Evolutionary conservation across 164 flowering plant species (phyloP), one percentile per base, ranked within the genome.

Genomic region (Dillenia suffruticosa): DNA sequence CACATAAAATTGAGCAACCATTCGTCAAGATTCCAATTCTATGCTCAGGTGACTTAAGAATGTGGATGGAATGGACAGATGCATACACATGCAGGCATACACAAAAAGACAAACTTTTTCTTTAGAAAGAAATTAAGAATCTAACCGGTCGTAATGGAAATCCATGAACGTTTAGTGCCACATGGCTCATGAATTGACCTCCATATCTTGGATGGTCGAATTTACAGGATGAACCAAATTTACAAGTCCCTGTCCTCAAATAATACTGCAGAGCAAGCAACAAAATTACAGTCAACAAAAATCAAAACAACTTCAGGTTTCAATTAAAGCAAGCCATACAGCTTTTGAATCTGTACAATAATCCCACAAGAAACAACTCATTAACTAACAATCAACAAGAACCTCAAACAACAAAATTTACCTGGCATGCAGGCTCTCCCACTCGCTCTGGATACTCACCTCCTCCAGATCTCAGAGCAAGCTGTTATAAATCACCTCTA

Each of bases 371-470:
- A 5, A 32, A 5, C 40, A 32, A 32, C 40, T 32, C 40, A 32
- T 5, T 32, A 6, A 32, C 40, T 32, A 32, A 32, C 40, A 61
- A 56, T 48, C 19, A 69, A 32, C 40, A 32, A 32, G 40, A 32
- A 32, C 40, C 40, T 32, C 40, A 32, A 32, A 32, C 40, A 32
- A 32, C 40, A 32, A 26, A 49, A 14, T 4, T 32, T 81, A 95
- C 99, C 92, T 90, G 90, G 71, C 99, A 95, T 8, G 81, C 70
- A 47, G 97, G 96, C 72, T 92, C 86, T 24, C 89, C 97, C 43
- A 70, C 63, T 59, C 99, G 81, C 82, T 95, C 96, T 0, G 99
- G 99, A 56, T 73, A 88, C 67, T 90, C 96, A 46, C 75, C 85
- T 59, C 71, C 89, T 56, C 69, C 82, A 17, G 66, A 62, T 71